These are phyloP conservation scores for Eimeria necatrix DNA, from an alignment of 169 alveolate species.

Conservation along the genomic window DNA sequence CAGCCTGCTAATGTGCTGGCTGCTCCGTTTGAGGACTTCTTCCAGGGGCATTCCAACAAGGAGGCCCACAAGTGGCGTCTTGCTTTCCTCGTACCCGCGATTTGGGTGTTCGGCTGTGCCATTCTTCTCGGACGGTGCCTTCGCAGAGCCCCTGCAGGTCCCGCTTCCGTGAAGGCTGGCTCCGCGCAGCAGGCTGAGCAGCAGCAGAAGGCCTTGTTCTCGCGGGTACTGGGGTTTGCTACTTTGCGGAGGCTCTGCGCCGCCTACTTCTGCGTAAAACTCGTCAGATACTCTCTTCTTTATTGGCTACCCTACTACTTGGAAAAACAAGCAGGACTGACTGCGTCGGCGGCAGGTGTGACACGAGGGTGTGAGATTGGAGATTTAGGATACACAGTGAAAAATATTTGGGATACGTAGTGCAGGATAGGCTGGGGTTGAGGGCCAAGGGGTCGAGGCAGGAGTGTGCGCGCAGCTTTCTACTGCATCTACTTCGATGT, in stretches of 20 bases:
- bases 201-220: slow-evolving; percentile 4
- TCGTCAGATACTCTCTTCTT: slow-evolving; percentile 84
- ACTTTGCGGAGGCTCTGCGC: slow-evolving; percentile 73
- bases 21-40: slow-evolving; percentile 9
- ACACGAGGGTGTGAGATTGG: neutral
- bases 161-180: neutral
- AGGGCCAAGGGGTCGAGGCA: neutral
- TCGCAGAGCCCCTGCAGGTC: neutral
- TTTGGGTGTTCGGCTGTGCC: slow-evolving; percentile 78
- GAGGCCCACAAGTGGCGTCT: slow-evolving; percentile 41
- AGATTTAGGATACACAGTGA: neutral
- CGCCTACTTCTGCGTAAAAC: slow-evolving; percentile 84
- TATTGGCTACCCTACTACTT: slow-evolving; percentile 86
- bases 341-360: slow-evolving; percentile 81
- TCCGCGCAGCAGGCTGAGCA: neutral
- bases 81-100: slow-evolving; percentile 72
- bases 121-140: slow-evolving; percentile 57
- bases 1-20: slow-evolving; percentile 65
- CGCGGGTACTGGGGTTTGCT: neutral
- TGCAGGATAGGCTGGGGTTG: neutral
- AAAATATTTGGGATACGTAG: neutral
- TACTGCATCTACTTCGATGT: slow-evolving; percentile 83
- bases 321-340: slow-evolving; percentile 74
- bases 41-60: neutral
- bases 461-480: slow-evolving; percentile 46